These are phyloP conservation scores for Didymella segeticola DNA, from an alignment of 2,329 filamentous ascomycete genomes.

Conservation along the genomic window DNA sequence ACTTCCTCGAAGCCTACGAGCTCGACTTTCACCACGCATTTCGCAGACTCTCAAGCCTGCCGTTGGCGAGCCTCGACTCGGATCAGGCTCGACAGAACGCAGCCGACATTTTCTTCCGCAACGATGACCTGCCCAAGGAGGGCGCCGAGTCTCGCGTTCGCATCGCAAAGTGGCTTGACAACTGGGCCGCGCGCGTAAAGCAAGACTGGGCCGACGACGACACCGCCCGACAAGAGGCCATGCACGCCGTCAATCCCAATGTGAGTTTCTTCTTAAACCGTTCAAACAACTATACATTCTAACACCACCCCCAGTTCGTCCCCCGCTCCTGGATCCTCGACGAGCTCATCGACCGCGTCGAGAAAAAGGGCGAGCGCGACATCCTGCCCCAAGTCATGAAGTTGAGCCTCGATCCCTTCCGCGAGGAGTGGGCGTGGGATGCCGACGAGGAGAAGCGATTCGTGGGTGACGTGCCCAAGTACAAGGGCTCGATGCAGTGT, in stretches of 20 bases:
- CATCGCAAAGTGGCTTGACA: constrained; percentile 80
- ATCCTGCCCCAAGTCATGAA: constrained; percentile 80
- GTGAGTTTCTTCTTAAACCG: constrained; percentile 46
- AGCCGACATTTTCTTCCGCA: constrained; percentile 80
- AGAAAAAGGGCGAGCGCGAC: constrained; percentile 81
- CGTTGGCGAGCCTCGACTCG: constrained; percentile 67
- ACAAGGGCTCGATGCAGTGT: constrained; percentile 84
- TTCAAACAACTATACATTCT: neutral
- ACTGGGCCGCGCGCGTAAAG: constrained; percentile 73
- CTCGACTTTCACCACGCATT: constrained; percentile 97
- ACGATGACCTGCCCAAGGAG: constrained; percentile 62
- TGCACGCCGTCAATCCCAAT: constrained; percentile 90
- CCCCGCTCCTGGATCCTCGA: constrained; percentile 92
- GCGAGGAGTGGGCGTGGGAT: constrained; percentile 75
- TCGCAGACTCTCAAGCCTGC: constrained; percentile 73
- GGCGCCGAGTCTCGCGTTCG: constrained; percentile 70
- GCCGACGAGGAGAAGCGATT: constrained; percentile 79
- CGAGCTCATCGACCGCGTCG: constrained; percentile 87
- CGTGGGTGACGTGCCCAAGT: constrained; percentile 82
- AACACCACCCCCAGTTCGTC: constrained; percentile 66
- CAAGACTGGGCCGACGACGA: constrained; percentile 75
- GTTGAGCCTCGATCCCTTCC: constrained; percentile 83
- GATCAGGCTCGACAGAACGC: constrained; percentile 68
- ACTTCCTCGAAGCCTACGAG: constrained; percentile 80
- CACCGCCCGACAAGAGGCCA: constrained; percentile 67